A percentile compares a stretch with the other conserved stretches of the same genome.
Conservation (phyloP, 805 yeast species). For the Debaryomyces castellii region DNA sequence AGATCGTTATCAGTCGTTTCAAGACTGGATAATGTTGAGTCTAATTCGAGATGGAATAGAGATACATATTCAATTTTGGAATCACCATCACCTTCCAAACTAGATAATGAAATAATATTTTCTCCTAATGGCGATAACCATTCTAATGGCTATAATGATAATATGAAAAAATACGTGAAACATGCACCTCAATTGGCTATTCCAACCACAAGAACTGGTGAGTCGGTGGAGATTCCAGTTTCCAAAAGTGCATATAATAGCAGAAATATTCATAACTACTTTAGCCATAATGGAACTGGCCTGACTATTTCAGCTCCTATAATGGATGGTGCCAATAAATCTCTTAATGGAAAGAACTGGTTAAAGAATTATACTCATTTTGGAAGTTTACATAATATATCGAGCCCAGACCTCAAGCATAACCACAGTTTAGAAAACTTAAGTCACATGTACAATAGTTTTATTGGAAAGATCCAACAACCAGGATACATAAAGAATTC, state of each 20-base stretch:
- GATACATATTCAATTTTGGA: not conserved
- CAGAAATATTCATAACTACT: not conserved
- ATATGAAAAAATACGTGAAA: constrained; percentile 18
- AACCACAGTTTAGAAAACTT: constrained; percentile 26
- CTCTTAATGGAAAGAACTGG: constrained; percentile 18
- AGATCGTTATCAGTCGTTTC: not conserved
- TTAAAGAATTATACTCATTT: constrained; percentile 27
- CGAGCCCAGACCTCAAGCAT: constrained; percentile 15
- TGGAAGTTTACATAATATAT: constrained; percentile 10
- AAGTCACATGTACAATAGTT: constrained; percentile 21
- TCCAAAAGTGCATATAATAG: constrained; percentile 16
- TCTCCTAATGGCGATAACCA: not conserved
- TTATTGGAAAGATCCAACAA: constrained; percentile 17
- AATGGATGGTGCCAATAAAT: not conserved
- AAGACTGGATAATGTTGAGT: not conserved
- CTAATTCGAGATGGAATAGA: not conserved
- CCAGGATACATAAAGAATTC: constrained; percentile 13
- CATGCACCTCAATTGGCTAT: constrained; percentile 62
- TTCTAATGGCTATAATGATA: not conserved
- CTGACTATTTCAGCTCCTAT: not conserved
- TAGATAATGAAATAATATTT: not conserved
- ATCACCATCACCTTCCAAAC: not conserved
- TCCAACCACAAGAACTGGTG: constrained; percentile 79
- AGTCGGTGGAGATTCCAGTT: constrained; percentile 68
- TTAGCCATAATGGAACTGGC: constrained; percentile 2